Conservation (phyloP, 371 early-diverging fungal species). For the Rhizomucor miehei region DNA sequence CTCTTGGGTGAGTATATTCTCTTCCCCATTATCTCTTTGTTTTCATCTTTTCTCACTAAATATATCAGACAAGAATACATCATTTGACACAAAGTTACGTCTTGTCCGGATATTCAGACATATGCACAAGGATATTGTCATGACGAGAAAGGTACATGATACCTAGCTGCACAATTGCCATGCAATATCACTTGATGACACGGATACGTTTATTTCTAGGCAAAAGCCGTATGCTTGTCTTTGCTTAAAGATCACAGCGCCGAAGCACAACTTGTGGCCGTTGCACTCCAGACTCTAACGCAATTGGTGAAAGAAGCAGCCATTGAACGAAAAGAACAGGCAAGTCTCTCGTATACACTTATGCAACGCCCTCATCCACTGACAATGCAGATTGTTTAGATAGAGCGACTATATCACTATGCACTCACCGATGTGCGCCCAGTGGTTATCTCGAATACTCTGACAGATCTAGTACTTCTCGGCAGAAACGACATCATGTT, state of each 20-base stretch:
- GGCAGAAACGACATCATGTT: constrained; percentile 29
- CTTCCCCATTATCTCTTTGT: background rate
- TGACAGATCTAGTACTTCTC: constrained; percentile 31
- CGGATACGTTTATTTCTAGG: constrained; percentile 18
- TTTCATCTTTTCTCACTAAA: background rate
- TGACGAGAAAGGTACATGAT: constrained; percentile 39
- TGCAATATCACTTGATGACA: background rate
- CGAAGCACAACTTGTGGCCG: constrained; percentile 38
- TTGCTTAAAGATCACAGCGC: constrained; percentile 36
- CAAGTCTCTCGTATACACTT: constrained; percentile 4
- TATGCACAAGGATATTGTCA: constrained; percentile 57
- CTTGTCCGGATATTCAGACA: constrained; percentile 55
- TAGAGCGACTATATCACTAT: constrained; percentile 24
- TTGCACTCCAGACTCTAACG: constrained; percentile 47
- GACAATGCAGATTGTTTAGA: no score
- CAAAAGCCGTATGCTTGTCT: constrained; percentile 42
- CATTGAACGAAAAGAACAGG: constrained; percentile 51
- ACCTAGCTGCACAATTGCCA: background rate
- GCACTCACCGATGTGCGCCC: constrained; percentile 30
- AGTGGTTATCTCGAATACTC: constrained; percentile 20
- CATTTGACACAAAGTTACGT: constrained; percentile 38
- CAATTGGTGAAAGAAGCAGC: constrained; percentile 45
- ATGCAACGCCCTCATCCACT: no score
- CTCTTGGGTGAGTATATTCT: constrained; percentile 26
- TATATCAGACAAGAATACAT: constrained; percentile 23